Base-by-base conservation (phyloP, 768 basidiomycete genomes). In the Gloeophyllum trabeum region DNA sequence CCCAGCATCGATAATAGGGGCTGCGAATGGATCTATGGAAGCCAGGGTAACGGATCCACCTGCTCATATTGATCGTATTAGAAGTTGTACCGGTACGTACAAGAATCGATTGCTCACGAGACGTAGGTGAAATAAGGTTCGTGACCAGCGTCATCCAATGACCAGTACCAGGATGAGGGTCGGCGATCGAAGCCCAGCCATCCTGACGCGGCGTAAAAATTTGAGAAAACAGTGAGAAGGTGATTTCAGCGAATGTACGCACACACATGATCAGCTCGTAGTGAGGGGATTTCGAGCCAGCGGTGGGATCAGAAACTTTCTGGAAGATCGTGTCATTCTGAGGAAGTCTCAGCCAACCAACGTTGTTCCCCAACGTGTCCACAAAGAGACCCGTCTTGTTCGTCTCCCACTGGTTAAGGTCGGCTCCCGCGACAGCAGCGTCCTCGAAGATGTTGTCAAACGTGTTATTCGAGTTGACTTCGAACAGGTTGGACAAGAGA, bases 1-100 rank as follows among this genome's bases (percentile, higher is more conserved):
- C 36, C 64, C 63, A 3, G 73, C 70, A 48, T 79, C 63, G 51
- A 79, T 73, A 22, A 60, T 41, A 0, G 77, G 75, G 20, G 56
- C 30, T 23, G 58, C 59, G 54, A 76, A 74, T 6, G 73, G 63
- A 48, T 67, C 55, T 19, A 56, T 61, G 13, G 70, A 67, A 32
- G 56, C 64, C 28, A 76, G 46, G 12, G 52, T 60, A n/a, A 66
- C 44, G 7, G 52, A 53, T 19, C 67, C 67, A 41, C 63, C 65
- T 68, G 24, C 34, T n/a, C n/a, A n/a, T n/a, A n/a, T n/a, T n/a
- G n/a, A n/a, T 23, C 6, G 3, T 23, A 5, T n/a, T 13, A 23
- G 22, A 5, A 19, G 4, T 21, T n/a, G 4, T n/a, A 14, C 14
- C 24, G n/a, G 13, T 16, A 20, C 24, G 28, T n/a, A 22, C 2